Percentiles rank a stretch among this genome's conserved stretches.
These are phyloP conservation scores for Phytophthora europaea DNA, from an alignment of 352 stramenopile species.

Conservation along the genomic window DNA sequence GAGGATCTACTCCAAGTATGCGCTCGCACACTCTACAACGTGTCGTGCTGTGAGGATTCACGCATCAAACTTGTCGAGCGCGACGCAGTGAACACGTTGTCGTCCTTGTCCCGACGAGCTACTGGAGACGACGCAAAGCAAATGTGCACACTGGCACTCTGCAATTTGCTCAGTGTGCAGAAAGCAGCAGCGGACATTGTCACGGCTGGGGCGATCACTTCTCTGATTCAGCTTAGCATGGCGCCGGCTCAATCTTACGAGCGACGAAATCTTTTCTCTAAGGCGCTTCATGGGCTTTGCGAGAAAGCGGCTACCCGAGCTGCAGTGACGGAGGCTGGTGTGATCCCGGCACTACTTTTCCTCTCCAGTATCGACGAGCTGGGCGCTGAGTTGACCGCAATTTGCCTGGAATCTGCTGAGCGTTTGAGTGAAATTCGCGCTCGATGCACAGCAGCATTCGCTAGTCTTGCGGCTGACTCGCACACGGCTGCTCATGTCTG, in stretches of 20 bases:
- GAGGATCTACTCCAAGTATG: constrained; percentile 54
- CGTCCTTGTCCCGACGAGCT: constrained; percentile 50
- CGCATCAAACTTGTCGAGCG: constrained; percentile 76
- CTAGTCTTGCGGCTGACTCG: constrained; percentile 66
- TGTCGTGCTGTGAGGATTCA: constrained; percentile 76
- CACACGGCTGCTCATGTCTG: constrained; percentile 48
- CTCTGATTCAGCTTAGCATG: constrained; percentile 74
- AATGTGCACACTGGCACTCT: constrained; percentile 83
- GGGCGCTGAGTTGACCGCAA: background rate
- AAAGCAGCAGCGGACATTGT: constrained; percentile 80
- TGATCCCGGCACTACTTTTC: constrained; percentile 69
- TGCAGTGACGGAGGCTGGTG: constrained; percentile 58
- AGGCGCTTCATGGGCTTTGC: constrained; percentile 75
- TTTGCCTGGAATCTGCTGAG: background rate
- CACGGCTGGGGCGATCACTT: constrained; percentile 67
- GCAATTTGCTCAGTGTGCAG: constrained; percentile 81
- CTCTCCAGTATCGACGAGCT: constrained; percentile 45
- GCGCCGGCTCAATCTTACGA: constrained; percentile 52
- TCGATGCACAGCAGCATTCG: constrained; percentile 69
- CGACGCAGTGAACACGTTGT: constrained; percentile 67
- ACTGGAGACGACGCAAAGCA: constrained; percentile 61
- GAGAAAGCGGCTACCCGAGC: constrained; percentile 57
- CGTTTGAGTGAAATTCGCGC: constrained; percentile 62
- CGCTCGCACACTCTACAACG: constrained; percentile 74
- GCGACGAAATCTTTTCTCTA: constrained; percentile 70